A percentile compares a stretch with the other conserved stretches of the same genome.
phyloP scores from a whole-genome alignment of 2,329 filamentous ascomycete species.

The Ophiosphaerella korrae region DNA sequence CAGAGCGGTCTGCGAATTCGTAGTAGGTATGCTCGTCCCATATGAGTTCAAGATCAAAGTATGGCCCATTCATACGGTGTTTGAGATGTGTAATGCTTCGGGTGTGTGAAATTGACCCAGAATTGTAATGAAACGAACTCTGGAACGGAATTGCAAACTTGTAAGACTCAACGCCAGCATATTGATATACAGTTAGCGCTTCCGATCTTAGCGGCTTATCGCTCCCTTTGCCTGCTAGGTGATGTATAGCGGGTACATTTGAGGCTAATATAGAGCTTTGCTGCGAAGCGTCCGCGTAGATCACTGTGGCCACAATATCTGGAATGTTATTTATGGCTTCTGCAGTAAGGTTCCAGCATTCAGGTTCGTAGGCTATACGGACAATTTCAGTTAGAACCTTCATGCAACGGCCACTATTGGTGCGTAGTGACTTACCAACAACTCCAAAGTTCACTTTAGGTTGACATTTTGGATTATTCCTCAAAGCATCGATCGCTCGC shows the following conservation, averaged over 20 bases:
- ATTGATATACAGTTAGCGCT: conserved; percentile 44
- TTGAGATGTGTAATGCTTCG: conserved; percentile 68
- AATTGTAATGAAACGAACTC: conserved; percentile 47
- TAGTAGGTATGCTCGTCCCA: conserved; percentile 77
- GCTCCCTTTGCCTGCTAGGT: conserved; percentile 31
- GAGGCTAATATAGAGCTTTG: not conserved
- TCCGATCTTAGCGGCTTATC: conserved; percentile 12
- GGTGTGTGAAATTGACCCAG: conserved; percentile 67
- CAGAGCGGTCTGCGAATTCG: conserved; percentile 70
- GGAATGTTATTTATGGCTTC: not conserved
- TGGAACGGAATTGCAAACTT: conserved; percentile 61
- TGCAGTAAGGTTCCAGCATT: conserved; percentile 8
- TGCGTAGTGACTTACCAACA: conserved; percentile 1
- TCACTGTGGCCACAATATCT: not conserved
- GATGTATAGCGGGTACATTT: conserved; percentile 12
- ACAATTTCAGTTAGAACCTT: not conserved
- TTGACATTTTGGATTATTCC: conserved; percentile 3
- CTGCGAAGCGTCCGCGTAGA: conserved; percentile 1
- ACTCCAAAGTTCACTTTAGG: conserved; percentile 6
- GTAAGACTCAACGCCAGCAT: conserved; percentile 52
- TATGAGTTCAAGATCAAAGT: conserved; percentile 73
- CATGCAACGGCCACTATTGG: no score
- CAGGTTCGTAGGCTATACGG: conserved; percentile 5
- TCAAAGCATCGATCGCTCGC: conserved; percentile 9
- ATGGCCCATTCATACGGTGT: conserved; percentile 62